A percentile compares a stretch with the other conserved stretches of the same genome.
Conservation (phyloP, 179 eudicot species). For the Sideroxylon spinosum region DNA sequence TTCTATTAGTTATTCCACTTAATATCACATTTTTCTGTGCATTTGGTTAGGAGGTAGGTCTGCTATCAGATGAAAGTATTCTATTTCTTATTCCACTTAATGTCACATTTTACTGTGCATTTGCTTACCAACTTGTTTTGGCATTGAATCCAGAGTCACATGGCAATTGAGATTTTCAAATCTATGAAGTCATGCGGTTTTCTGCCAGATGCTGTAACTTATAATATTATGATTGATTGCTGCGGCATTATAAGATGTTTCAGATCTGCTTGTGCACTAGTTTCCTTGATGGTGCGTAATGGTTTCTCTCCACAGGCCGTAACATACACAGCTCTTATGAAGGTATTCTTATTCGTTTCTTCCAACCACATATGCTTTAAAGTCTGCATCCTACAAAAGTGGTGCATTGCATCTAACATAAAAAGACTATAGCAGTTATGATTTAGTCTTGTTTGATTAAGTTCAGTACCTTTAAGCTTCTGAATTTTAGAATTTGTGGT, state of each 20-base stretch:
- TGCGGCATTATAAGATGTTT: constrained; percentile 56
- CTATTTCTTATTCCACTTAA: background rate
- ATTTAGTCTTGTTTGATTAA: background rate
- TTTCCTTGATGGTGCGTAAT: constrained; percentile 71
- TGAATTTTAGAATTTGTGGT: background rate
- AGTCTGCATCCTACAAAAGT: background rate
- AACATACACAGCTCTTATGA: constrained; percentile 62
- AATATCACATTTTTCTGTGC: background rate
- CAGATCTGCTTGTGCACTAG: constrained; percentile 63
- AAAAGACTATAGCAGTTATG: background rate
- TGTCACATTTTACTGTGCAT: background rate
- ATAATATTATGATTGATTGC: constrained; percentile 76
- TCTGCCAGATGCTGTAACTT: constrained; percentile 56
- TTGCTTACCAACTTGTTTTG: constrained; percentile 5
- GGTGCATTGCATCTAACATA: background rate
- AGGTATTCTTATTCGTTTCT: constrained; percentile 39
- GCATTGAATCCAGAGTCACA: constrained; percentile 45
- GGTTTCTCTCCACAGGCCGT: constrained; percentile 47
- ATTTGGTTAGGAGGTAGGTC: constrained; percentile 44
- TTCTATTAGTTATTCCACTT: constrained; percentile 5
- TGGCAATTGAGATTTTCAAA: constrained; percentile 63
- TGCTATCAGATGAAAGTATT: constrained; percentile 8
- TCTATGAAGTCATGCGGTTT: constrained; percentile 47
- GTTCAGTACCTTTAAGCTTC: background rate
- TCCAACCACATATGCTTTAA: background rate